phyloP scores from a whole-genome alignment of 108 stramenopile genomes.

The Cyclotella sp. region DNA sequence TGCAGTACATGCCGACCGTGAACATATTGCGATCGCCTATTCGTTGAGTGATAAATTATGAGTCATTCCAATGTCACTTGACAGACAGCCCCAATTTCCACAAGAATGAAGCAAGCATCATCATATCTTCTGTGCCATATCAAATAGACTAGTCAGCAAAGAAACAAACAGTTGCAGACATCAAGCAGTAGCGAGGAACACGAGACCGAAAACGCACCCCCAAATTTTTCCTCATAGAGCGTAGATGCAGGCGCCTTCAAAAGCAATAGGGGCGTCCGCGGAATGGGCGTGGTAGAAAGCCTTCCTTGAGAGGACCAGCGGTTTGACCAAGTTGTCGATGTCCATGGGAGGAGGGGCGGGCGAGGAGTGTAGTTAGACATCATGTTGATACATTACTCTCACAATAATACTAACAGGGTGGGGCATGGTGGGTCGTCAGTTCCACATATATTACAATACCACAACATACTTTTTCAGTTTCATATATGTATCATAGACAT shows the following conservation, averaged over 20 bases:
- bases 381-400: not conserved
- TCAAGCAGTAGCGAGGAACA: too few relatives aligned
- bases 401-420: too few relatives aligned
- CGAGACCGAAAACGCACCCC: conserved; percentile 25
- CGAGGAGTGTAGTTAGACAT: conserved; percentile 20
- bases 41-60: not conserved
- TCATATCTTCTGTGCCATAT: not conserved
- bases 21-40: conserved; percentile 59
- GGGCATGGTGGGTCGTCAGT: too few relatives aligned
- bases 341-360: conserved; percentile 59
- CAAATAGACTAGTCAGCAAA: not conserved
- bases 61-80: not conserved
- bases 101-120: not conserved
- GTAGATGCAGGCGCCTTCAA: conserved; percentile 54
- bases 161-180: too few relatives aligned
- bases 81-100: not conserved
- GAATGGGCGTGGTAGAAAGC: conserved; percentile 44
- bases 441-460: too few relatives aligned
- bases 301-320: conserved; percentile 51
- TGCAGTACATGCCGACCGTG: conserved; percentile 54
- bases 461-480: too few relatives aligned
- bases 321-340: conserved; percentile 35
- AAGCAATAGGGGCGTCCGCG: conserved; percentile 47
- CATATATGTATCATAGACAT: too few relatives aligned
- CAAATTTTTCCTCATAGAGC: conserved; percentile 58